phyloP scores from a whole-genome alignment of 345 rosid genomes.

The Pelargonium nanum region DNA sequence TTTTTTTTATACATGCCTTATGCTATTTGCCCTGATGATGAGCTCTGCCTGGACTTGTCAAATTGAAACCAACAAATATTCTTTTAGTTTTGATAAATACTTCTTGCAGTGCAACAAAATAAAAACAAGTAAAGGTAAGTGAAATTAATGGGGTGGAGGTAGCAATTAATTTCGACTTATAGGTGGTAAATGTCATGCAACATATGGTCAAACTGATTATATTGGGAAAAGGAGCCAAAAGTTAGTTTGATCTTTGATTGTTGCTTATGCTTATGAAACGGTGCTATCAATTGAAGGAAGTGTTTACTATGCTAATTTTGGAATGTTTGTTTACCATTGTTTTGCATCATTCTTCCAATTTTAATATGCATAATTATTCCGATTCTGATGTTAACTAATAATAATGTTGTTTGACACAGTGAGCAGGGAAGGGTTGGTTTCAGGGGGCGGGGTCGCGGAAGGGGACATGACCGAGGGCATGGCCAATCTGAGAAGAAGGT shows the following conservation, averaged over 20 bases:
- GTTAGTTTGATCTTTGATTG: background rate
- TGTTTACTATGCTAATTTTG: background rate
- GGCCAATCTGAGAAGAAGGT: conserved; percentile 21
- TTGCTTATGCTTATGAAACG: background rate
- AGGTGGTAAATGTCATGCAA: background rate
- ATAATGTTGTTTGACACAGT: conserved; percentile 8
- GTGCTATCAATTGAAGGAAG: background rate
- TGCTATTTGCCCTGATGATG: background rate
- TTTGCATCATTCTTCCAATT: no score
- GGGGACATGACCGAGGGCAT: conserved; percentile 7
- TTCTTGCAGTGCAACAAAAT: no score
- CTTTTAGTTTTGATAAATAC: no score
- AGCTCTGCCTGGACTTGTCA: no score
- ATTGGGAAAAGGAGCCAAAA: background rate
- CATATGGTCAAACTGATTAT: background rate
- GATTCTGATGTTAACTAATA: background rate
- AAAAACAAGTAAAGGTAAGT: no score
- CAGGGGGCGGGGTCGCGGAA: conserved; percentile 13
- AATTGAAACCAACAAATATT: no score
- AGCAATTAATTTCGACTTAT: background rate
- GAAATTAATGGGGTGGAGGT: no score
- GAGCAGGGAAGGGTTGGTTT: conserved; percentile 13
- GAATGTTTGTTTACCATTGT: no score
- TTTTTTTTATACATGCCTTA: background rate
- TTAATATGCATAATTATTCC: no score